phyloP scores from a whole-genome alignment of 169 alveolate species.

The Hepatocystis sp. region DNA sequence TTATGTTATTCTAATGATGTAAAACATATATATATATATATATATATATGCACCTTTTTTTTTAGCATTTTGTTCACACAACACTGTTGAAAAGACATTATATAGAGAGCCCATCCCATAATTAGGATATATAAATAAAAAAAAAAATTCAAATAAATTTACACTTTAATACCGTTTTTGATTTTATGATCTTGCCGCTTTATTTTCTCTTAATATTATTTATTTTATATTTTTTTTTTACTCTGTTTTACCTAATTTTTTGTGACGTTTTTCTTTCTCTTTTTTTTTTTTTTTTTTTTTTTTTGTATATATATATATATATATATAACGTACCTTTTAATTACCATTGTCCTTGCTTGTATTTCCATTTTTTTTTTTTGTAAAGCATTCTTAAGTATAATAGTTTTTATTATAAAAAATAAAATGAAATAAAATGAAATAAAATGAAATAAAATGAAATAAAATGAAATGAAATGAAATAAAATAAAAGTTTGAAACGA shows the following conservation, averaged over 20 bases:
- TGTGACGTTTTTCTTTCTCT: slow-evolving; percentile 1
- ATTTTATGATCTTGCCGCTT: background rate
- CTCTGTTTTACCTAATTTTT: background rate
- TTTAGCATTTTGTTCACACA: slow-evolving; percentile 60
- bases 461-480: too few species aligned
- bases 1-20: too few species aligned
- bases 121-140: background rate
- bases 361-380: too few species aligned
- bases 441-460: too few species aligned
- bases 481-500: too few species aligned
- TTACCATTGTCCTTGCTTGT: too few species aligned
- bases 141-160: background rate
- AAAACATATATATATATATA: too few species aligned
- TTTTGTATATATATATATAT: too few species aligned
- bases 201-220: background rate
- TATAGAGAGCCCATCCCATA: slow-evolving; percentile 40
- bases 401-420: too few species aligned
- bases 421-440: too few species aligned
- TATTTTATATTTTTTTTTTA: background rate
- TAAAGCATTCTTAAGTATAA: too few species aligned
- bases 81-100: slow-evolving; percentile 43
- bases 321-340: too few species aligned
- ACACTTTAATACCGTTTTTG: background rate
- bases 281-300: slow-evolving; percentile 8
- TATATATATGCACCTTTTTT: background rate